Base-by-base conservation (phyloP, 139 green algal species). In the Coelastrella sp. region DNA sequence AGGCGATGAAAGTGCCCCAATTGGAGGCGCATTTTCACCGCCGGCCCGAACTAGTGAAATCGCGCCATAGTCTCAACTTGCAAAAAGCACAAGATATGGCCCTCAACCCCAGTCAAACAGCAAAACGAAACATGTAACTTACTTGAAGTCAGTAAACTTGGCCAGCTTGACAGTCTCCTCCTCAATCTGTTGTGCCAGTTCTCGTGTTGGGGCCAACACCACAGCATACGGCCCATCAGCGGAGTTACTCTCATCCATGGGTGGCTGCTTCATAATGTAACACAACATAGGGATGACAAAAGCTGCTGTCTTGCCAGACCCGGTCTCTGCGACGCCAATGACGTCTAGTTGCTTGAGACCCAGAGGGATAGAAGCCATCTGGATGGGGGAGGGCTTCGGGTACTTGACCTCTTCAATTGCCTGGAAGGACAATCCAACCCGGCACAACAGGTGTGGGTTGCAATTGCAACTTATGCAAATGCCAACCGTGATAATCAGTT, bases 251-350 rank as follows among this genome's bases (percentile, higher is more conserved):
- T 99, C 98, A 5, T 94, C 97, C 98, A 99, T 99, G 19, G 92
- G 89, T 17, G 97, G 97, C 93, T 99, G 97, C 80, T 93, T 95
- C 93, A 95, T 95, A 91, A 99, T 99, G 95, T 99, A 99, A 13
- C 91, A 86, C 61, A 99, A 94, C 97, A 99, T 99, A 66, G 98
- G 98, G 76, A 99, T 93, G 73, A 99, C 96, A 91, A 99, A 99
- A 6, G 98, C 98, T 6, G 95, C 96, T 0, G 98, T 99, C 94
- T 99, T 99, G 68, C 98, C 98, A 11, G 96, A 98, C 20, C 98
- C 98, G 4, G 97, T 99, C 92, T 99, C 97, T 3, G 97, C 97
- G 4, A 99, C 94, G 66, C 98, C 98, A 80, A 99, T 99, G 86
- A 99, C 96, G 91, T 99, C 98, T 0, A 97, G 93, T 87, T 98